phyloP scores from a whole-genome alignment of 495 filamentous ascomycete species.

The Rhizodiscina lignyota region DNA sequence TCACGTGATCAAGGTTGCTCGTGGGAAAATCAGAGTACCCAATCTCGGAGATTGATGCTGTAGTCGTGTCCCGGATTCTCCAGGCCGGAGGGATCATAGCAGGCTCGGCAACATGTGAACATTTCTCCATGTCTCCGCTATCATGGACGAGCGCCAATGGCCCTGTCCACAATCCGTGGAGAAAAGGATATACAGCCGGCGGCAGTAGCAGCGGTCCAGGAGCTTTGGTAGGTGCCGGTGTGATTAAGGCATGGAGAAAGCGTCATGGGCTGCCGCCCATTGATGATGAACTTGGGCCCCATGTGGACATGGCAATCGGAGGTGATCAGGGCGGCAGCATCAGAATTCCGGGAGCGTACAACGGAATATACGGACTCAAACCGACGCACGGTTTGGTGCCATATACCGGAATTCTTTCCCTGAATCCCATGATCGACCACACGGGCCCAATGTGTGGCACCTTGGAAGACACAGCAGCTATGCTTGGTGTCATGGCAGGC shows the following conservation, averaged over 20 bases:
- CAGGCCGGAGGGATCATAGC: slow-evolving; percentile 22
- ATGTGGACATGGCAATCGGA: slow-evolving; percentile 40
- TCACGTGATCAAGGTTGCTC: too few relatives aligned
- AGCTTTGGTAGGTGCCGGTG: slow-evolving; percentile 31
- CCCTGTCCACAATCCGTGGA: slow-evolving; percentile 22
- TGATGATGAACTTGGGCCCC: slow-evolving; percentile 7
- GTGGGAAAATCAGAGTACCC: too few relatives aligned
- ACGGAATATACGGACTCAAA: slow-evolving; percentile 24
- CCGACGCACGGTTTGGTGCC: slow-evolving; percentile 23
- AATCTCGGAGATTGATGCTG: slow-evolving; percentile 23
- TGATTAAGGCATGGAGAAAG: slow-evolving; percentile 6
- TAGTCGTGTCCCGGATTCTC: slow-evolving; percentile 28
- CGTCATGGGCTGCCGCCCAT: slow-evolving; percentile 1
- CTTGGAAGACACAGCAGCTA: slow-evolving; percentile 30
- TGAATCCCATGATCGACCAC: slow-evolving; percentile 22
- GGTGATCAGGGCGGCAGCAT: slow-evolving; percentile 47
- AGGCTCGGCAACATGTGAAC: slow-evolving; percentile 25
- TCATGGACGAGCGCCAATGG: slow-evolving; percentile 22
- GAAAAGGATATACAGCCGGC: slow-evolving; percentile 28
- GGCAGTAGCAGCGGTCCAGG: slow-evolving; percentile 40
- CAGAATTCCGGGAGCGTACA: slow-evolving; percentile 29
- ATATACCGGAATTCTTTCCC: slow-evolving; percentile 16
- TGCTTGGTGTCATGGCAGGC: slow-evolving; percentile 36
- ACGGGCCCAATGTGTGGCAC: slow-evolving; percentile 25
- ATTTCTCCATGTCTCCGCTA: slow-evolving; percentile 21